Evolutionary conservation across 768 basidiomycete species (phyloP).

Genomic region (Amanita rimosa): DNA sequence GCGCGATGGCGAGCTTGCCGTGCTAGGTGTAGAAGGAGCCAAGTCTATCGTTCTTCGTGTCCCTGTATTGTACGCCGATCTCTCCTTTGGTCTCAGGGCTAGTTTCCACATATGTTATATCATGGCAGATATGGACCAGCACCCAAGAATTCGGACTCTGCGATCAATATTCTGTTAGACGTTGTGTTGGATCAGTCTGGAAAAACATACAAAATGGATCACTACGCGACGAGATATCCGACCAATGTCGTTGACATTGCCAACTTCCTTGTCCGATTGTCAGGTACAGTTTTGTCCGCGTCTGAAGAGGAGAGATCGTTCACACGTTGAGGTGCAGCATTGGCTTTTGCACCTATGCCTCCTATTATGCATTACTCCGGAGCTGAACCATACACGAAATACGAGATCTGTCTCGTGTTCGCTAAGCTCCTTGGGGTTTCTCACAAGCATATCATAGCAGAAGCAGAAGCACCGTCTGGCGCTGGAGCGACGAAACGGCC

Average conservation of each 20-base stretch:
- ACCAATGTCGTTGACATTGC: slow-evolving; percentile 88
- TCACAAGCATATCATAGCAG: slow-evolving; percentile 66
- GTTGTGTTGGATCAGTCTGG: slow-evolving; percentile 80
- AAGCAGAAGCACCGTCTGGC: slow-evolving; percentile 54
- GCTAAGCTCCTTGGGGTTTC: slow-evolving; percentile 58
- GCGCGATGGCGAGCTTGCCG: slow-evolving; percentile 75
- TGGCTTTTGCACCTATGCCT: slow-evolving; percentile 44
- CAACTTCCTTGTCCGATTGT: slow-evolving; percentile 67
- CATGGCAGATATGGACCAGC: slow-evolving; percentile 72
- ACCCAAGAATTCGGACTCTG: slow-evolving; percentile 76
- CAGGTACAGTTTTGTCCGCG: slow-evolving; percentile 37
- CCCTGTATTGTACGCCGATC: slow-evolving; percentile 63
- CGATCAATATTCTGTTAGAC: slow-evolving; percentile 83
- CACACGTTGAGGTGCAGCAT: slow-evolving; percentile 12
- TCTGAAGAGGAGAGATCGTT: not conserved
- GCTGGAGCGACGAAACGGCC: slow-evolving; percentile 65
- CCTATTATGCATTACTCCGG: slow-evolving; percentile 80
- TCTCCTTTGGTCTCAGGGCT: slow-evolving; percentile 1
- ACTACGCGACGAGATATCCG: slow-evolving; percentile 86
- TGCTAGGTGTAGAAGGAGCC: slow-evolving; percentile 46
- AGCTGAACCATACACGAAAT: slow-evolving; percentile 81
- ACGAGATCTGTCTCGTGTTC: slow-evolving; percentile 80
- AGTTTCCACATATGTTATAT: not conserved
- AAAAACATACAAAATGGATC: slow-evolving; percentile 91
- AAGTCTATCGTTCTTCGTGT: slow-evolving; percentile 70